Percentiles rank a stretch among this genome's conserved stretches.
phyloP scores from a whole-genome alignment of 176 grass and related monocot species.

The Eleusine indica region DNA sequence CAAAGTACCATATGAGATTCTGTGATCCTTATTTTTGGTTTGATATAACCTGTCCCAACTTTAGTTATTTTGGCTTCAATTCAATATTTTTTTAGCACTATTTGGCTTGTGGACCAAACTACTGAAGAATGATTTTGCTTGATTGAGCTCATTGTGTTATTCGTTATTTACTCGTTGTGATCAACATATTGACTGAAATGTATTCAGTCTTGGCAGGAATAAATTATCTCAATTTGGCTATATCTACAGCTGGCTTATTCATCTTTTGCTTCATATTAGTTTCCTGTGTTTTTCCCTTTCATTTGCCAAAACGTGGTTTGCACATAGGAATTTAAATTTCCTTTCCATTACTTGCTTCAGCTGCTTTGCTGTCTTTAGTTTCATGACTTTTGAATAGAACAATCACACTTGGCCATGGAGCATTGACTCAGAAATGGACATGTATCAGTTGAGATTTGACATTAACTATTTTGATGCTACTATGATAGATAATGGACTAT shows the following conservation, averaged over 20 bases:
- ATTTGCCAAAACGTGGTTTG: background rate
- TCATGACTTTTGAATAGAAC: background rate
- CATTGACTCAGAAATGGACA: background rate
- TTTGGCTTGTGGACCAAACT: background rate
- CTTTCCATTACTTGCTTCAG: background rate
- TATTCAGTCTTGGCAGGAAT: background rate
- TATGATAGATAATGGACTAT: background rate
- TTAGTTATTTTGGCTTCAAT: background rate
- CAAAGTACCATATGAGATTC: background rate
- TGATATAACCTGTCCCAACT: conserved; percentile 6
- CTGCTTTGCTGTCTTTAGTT: background rate
- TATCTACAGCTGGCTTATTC: background rate
- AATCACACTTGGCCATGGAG: conserved; percentile 13
- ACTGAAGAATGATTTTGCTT: background rate
- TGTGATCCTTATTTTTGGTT: conserved; percentile 12
- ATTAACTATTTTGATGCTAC: conserved; percentile 17
- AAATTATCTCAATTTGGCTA: background rate
- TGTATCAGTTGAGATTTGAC: background rate
- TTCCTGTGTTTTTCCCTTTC: background rate
- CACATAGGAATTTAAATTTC: background rate
- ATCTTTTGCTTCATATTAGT: background rate
- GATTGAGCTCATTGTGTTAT: background rate
- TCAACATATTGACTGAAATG: background rate
- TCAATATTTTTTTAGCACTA: background rate
- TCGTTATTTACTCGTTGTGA: background rate